Conservation (phyloP, 129 eudicot species). For the Flaveria ramosissima region DNA sequence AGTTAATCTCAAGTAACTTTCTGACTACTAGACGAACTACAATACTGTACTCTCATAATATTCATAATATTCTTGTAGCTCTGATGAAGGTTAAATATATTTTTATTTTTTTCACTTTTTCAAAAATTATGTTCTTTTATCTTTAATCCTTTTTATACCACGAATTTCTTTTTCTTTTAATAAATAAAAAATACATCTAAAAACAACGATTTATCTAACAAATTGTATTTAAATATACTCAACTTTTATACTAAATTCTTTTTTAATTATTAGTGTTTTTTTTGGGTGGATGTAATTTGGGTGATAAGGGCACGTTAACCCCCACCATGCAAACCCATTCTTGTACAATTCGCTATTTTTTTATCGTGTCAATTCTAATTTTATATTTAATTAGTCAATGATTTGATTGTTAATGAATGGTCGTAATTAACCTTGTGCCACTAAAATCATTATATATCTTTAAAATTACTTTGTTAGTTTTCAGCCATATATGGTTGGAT, state of each 20-base stretch:
- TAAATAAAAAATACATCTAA: no score
- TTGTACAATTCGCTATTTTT: background rate
- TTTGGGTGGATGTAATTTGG: background rate
- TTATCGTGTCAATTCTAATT: background rate
- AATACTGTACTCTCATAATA: no score
- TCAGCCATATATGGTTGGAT: no score
- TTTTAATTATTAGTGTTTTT: background rate
- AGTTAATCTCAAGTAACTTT: no score
- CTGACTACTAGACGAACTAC: no score
- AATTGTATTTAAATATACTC: no score
- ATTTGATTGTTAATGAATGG: constrained; percentile 7
- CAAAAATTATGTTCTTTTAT: no score
- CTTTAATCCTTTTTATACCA: no score
- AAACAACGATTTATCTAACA: background rate
- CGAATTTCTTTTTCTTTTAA: no score
- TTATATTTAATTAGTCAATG: background rate
- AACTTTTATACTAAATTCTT: background rate
- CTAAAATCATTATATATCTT: background rate
- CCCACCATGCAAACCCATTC: constrained; percentile 1
- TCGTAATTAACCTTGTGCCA: background rate
- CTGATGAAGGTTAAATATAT: no score
- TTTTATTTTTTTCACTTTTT: no score
- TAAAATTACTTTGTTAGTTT: background rate
- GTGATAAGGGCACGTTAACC: constrained; percentile 10
- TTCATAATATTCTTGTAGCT: no score